Base-by-base conservation (phyloP, 768 basidiomycete genomes). In the Boletus reticulatus region DNA sequence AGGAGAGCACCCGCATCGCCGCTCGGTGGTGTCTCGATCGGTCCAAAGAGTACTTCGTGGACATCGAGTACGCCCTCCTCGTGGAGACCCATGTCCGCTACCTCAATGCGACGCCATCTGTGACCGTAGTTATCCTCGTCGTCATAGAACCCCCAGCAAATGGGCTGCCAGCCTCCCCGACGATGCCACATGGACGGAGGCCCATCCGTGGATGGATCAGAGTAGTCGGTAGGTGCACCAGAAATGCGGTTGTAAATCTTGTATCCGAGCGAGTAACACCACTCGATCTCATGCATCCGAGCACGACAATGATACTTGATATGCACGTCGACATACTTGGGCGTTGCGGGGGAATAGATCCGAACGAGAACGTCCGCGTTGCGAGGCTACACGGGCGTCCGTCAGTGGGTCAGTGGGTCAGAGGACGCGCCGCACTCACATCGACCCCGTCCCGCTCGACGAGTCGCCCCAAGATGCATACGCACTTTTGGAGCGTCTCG, bases 311-410 rank as follows among this genome's bases (percentile, higher is more conserved):
- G 24, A 39, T 62, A 60, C 37, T 53, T 53, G 38, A 64, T 19
- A n/a, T 61, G 62, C 13, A 61, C 54, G 20, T 61, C 62, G 36
- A 63, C 48, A 46, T 53, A 64, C 27, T 48, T 53, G 4, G 63
- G 56, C 16, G 54, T 22, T 2, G 57, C 32, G 0, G 45, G 56
- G 1, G 59, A 64, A 38, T 53, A 53, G 38, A 61, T 48, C 27
- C 51, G 50, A 20, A 45, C 44, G 4, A 22, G n/a, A 0, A 31
- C 42, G 12, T 60, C 55, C 34, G 57, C 38, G 16, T 53, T 4
- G 16, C 53, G 53, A 14, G 52, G 43, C 43, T 55, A 19, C n/a
- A 4, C 8, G 29, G 16, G 14, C 6, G 4, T 22, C 14, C 20
- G 20, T 39, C 12, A 19, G 31, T 3, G 4, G n/a, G 37, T 14